Conservation (phyloP, 2,329 filamentous ascomycete species). For the Aspergillus tubingensis region DNA sequence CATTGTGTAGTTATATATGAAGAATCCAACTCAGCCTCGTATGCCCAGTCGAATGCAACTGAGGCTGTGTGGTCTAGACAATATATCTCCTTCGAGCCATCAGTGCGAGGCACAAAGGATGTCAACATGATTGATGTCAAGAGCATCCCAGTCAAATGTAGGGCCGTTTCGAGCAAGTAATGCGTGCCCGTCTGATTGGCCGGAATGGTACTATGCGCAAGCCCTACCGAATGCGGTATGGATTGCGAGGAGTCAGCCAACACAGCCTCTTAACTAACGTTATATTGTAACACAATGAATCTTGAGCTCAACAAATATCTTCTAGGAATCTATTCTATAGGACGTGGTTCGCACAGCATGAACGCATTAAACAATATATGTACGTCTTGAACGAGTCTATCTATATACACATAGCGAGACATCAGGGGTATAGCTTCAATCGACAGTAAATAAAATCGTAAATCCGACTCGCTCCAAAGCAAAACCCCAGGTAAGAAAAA, state of each 20-base stretch:
- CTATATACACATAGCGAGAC: constrained; percentile 16
- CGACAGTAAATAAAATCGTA: background rate
- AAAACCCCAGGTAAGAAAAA: background rate
- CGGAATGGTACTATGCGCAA: background rate
- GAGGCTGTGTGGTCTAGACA: background rate
- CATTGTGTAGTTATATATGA: background rate
- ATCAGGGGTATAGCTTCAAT: constrained; percentile 15
- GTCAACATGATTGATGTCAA: background rate
- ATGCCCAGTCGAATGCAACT: background rate
- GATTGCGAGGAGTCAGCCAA: background rate
- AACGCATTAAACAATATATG: constrained; percentile 3
- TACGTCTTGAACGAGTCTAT: constrained; percentile 11
- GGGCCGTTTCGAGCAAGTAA: background rate
- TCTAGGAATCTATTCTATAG: too few species aligned
- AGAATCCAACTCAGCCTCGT: background rate
- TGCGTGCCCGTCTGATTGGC: background rate
- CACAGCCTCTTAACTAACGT: background rate
- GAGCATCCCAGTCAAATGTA: too few species aligned
- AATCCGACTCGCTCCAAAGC: background rate
- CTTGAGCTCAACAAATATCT: background rate
- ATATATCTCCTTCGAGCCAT: background rate
- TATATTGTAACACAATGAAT: background rate
- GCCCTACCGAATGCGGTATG: constrained; percentile 1
- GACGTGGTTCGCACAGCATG: background rate
- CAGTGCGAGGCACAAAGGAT: background rate